Percentiles rank a stretch among this genome's conserved stretches.
phyloP scores from a whole-genome alignment of 2,329 filamentous ascomycete genomes.

The Mycosphaerella sp. region DNA sequence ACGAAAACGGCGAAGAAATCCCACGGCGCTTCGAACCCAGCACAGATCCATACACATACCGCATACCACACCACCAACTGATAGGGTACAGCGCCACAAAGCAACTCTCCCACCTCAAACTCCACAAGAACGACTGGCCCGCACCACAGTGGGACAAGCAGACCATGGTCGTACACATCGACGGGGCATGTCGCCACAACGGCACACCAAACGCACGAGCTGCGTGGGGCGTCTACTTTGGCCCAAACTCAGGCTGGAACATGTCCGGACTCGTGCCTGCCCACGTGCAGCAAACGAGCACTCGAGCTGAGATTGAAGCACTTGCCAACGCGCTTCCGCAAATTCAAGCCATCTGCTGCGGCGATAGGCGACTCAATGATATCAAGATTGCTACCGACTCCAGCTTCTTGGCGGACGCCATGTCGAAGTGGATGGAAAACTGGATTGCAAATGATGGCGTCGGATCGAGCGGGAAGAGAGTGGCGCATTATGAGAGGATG shows the following conservation, averaged over 20 bases:
- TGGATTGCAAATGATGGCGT: not conserved
- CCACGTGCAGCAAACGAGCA: not conserved
- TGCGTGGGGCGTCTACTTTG: conserved; percentile 3
- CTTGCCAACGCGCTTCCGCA: not conserved
- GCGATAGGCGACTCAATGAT: not conserved
- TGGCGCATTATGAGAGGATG: not conserved
- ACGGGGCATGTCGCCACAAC: conserved; percentile 3
- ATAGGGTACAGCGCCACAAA: not conserved
- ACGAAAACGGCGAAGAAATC: too few relatives aligned
- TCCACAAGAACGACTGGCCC: not conserved
- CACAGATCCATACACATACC: not conserved
- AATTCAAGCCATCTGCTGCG: not conserved
- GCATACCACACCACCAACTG: not conserved
- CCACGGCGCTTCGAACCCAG: too few relatives aligned
- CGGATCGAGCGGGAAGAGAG: not conserved
- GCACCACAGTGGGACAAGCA: not conserved
- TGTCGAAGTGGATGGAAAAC: not conserved
- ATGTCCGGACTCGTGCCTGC: not conserved
- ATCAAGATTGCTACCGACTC: conserved; percentile 5
- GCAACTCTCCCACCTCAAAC: not conserved
- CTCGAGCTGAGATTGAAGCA: conserved; percentile 2
- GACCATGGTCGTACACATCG: conserved; percentile 1
- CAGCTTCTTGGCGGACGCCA: not conserved
- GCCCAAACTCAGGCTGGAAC: conserved; percentile 1
- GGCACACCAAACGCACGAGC: not conserved